Conservation (phyloP, 345 rosid species). For the Raphanus raphanistrum region DNA sequence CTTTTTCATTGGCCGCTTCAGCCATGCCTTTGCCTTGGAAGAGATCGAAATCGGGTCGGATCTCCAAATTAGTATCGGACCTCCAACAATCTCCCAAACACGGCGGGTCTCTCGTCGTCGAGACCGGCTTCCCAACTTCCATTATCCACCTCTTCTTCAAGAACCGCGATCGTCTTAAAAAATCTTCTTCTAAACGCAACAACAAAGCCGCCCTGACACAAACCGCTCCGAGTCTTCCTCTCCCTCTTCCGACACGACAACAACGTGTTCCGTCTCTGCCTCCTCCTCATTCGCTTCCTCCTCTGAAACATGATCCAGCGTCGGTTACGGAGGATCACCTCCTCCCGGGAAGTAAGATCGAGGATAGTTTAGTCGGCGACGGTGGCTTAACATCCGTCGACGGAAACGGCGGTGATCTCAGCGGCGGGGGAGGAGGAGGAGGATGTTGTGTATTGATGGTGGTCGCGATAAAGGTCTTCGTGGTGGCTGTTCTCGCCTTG, state of each 20-base stretch:
- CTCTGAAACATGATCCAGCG: slow-evolving; percentile 13
- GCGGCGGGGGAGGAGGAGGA: slow-evolving; percentile 20
- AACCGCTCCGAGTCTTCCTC: slow-evolving; percentile 5
- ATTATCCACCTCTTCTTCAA: slow-evolving; percentile 78
- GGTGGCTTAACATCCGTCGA: background rate
- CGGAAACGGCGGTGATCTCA: background rate
- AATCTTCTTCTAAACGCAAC: slow-evolving; percentile 42
- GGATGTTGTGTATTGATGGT: slow-evolving; percentile 31
- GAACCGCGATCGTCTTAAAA: slow-evolving; percentile 72
- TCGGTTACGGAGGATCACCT: background rate
- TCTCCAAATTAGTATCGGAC: slow-evolving; percentile 69
- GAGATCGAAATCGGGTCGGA: slow-evolving; percentile 49
- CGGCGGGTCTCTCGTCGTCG: slow-evolving; percentile 70
- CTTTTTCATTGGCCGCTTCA: background rate
- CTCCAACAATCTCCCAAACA: slow-evolving; percentile 67
- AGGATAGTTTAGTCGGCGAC: background rate
- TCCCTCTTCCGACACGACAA: slow-evolving; percentile 13
- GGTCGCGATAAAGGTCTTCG: slow-evolving; percentile 44
- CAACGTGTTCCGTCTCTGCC: slow-evolving; percentile 7
- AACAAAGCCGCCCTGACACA: background rate
- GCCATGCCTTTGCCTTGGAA: slow-evolving; percentile 89
- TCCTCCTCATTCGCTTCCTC: slow-evolving; percentile 20
- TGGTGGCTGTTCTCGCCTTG: slow-evolving; percentile 57
- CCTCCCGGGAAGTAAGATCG: slow-evolving; percentile 8
- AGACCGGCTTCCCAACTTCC: slow-evolving; percentile 93